Evolutionary conservation across 2,329 filamentous ascomycete genomes (phyloP), one percentile per base, ranked within the genome.

Genomic region (Aspergillus transmontanensis): DNA sequence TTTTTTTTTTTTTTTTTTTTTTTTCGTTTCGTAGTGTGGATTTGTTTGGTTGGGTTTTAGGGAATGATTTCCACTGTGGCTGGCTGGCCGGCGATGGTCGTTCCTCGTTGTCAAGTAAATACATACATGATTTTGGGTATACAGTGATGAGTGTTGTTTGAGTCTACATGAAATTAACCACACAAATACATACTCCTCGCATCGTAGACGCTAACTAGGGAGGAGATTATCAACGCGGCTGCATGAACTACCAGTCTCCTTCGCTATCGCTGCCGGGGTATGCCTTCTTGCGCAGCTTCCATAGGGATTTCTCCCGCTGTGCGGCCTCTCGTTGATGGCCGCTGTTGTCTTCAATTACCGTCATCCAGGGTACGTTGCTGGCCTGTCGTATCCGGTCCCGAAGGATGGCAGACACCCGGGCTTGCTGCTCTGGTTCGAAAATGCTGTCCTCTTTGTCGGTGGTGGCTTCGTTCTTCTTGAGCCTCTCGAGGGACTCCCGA

Each of bases 351-450:
- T 79, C 76, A 34, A 76, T 68, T 53, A 79, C 73, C 19, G 68
- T 77, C 76, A 80, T 77, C 76, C 77, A 81, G 10, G 78, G 78
- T n/a, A 76, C 76, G 48, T 75, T 73, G 58, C 75, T 75, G 6
- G 77, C 77, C 16, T 76, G 73, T 3, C 70, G 70, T 9, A 78
- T 71, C 34, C 78, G 68, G 41, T 79, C 75, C 23, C 71, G 70
- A 30, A 80, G 57, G n/a, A 69, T 59, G 6, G 70, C 69, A n/a
- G 73, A 66, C 4, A 68, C 64, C 12, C 65, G 65, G 9, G 61
- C 66, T 16, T 71, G 67, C n/a, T 71, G 45, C 11, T 62, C 58
- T 23, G 66, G 58, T 6, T 67, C 60, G 11, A 28, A 14, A 23
- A 56, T 39, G 19, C 34, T 50, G 1, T 43, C 43, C 0, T 26